phyloP scores from a whole-genome alignment of 305 asterid genomes.

The Fraxinus xanthoxyloides region DNA sequence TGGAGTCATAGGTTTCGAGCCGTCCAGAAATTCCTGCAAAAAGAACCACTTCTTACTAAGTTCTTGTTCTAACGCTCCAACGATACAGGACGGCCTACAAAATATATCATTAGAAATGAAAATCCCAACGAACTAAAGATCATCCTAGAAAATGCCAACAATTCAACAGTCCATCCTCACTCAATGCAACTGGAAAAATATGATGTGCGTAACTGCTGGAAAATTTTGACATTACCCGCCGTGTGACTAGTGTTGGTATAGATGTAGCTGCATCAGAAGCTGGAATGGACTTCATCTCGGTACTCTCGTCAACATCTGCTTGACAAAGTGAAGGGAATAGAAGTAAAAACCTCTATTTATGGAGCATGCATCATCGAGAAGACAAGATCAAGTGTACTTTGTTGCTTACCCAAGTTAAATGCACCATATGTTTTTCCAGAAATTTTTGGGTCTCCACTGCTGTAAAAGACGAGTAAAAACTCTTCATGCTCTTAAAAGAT shows the following conservation, averaged over 20 bases:
- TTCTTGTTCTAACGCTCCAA: background rate
- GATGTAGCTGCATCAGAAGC: slow-evolving; percentile 39
- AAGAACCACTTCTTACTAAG: background rate
- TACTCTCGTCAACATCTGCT: slow-evolving; percentile 35
- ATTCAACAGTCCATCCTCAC: background rate
- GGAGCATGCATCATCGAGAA: background rate
- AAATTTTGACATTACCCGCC: slow-evolving; percentile 34
- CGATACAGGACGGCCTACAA: background rate
- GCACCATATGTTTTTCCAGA: slow-evolving; percentile 29
- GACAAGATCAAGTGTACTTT: background rate
- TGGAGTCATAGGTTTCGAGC: slow-evolving; percentile 38
- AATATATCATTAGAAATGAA: background rate
- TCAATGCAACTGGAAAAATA: background rate
- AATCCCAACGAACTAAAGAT: background rate
- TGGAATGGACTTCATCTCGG: slow-evolving; percentile 24
- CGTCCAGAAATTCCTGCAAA: slow-evolving; percentile 36
- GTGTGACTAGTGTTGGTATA: slow-evolving; percentile 33
- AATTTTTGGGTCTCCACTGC: slow-evolving; percentile 32
- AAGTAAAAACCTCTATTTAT: background rate
- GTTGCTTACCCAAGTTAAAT: slow-evolving; percentile 21
- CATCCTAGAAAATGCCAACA: background rate
- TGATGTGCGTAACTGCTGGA: background rate
- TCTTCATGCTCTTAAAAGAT: background rate
- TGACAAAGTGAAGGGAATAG: background rate
- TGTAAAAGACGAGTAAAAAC: slow-evolving; percentile 23